phyloP scores from a whole-genome alignment of 2,329 filamentous ascomycete species.

The Colletotrichum cordylinicola region DNA sequence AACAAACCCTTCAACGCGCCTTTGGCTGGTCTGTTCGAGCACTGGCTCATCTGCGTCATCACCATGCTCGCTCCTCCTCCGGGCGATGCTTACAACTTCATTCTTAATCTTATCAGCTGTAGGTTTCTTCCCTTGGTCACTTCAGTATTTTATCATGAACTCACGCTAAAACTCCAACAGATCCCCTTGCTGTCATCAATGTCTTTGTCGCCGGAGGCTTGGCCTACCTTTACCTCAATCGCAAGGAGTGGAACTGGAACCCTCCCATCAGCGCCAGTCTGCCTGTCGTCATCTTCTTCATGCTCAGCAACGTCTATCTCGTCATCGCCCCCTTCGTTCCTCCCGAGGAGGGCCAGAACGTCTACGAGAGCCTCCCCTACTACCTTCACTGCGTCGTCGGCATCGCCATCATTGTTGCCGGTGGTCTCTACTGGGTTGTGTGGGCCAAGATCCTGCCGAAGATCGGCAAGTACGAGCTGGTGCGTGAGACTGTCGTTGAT shows the following conservation, averaged over 20 bases:
- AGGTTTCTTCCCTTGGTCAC: not conserved
- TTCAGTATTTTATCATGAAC: not conserved
- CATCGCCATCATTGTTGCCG: conserved; percentile 57
- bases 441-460: conserved; percentile 60
- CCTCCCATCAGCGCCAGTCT: conserved; percentile 60
- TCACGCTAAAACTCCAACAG: conserved; percentile 43
- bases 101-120: conserved; percentile 52
- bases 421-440: conserved; percentile 61
- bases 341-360: conserved; percentile 54
- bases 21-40: conserved; percentile 65
- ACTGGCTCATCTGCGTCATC: conserved; percentile 68
- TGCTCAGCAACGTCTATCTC: conserved; percentile 66
- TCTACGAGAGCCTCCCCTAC: conserved; percentile 61
- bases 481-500: conserved; percentile 59
- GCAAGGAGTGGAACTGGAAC: conserved; percentile 53
- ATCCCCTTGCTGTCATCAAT: conserved; percentile 66
- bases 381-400: conserved; percentile 64
- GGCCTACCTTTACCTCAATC: conserved; percentile 58
- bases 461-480: conserved; percentile 60
- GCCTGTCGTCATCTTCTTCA: conserved; percentile 63
- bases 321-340: conserved; percentile 65
- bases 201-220: conserved; percentile 59
- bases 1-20: conserved; percentile 70
- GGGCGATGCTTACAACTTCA: conserved; percentile 13
- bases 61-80: conserved; percentile 71